Evolutionary conservation across 164 flowering plant species (phyloP), one percentile per base, ranked within the genome.

Genomic region (Piper longum): DNA sequence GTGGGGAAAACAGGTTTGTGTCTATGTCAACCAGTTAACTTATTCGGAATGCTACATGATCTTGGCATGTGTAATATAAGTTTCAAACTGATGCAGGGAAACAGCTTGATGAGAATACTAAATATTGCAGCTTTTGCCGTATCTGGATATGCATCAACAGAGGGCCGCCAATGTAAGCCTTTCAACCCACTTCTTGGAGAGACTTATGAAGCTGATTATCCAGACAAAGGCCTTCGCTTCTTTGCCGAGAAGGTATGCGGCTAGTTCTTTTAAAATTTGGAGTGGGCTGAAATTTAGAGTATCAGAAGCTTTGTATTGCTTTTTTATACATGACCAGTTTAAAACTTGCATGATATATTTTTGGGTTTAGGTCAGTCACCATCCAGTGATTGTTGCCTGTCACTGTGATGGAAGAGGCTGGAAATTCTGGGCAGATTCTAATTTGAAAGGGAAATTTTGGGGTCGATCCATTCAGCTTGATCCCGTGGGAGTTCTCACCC

Each of bases 161-260:
- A 93, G 79, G 99, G 99, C 65, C 86, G 99, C 62, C 97, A 88
- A 67, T 93, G 99, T 74, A 93, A 93, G 77, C 99, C 99, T 57
- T 93, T 93, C 74, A 93, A 93, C 75, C 99, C 99, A 75, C 92
- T 93, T 7, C 36, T 26, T 26, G 36, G 36, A 26, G 36, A 26
- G 36, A 26, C 36, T 26, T 26, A 26, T 26, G 36, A 93, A 77
- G 99, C 97, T 68, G 99, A 93, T 73, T 93, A 88, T 77, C 97
- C 99, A 4, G 99, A 93, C 73, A 90, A 88, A 79, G 99, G 97
- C 66, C 82, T 93, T 40, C 86, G 88, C 9, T 90, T 93, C 77
- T 90, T 93, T 77, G 90, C 99, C 67, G 99, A 93, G 74, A 93
- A 93, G 79, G 99, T 88, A 4, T 18, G 36, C 36, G 36, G 36